Evolutionary conservation across 1,139 yeast genomes (phyloP).

Genomic region (Taphrina betulina): DNA sequence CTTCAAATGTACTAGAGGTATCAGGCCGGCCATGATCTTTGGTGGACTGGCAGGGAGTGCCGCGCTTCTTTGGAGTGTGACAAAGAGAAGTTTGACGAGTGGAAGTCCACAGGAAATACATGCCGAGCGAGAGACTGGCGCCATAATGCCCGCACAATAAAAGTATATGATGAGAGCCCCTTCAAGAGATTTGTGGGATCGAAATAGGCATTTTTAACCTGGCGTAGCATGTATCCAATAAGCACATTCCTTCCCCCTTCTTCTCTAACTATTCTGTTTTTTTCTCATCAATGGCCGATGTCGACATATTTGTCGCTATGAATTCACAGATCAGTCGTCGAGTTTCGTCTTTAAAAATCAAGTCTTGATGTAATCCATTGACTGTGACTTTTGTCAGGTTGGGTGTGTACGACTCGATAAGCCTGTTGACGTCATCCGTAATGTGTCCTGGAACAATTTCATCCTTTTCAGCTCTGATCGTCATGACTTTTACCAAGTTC

Average conservation of each 20-base stretch:
- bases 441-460: background rate
- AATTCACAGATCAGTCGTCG: background rate
- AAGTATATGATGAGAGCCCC: background rate
- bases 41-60: slow-evolving; percentile 83
- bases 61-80: slow-evolving; percentile 90
- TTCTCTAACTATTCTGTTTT: no score
- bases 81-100: slow-evolving; percentile 52
- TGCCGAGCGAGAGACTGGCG: background rate
- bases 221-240: no score
- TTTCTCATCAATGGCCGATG: no score
- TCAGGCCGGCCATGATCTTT: slow-evolving; percentile 83
- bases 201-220: no score
- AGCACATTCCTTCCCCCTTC: no score
- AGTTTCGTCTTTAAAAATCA: background rate
- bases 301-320: no score
- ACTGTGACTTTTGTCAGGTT: background rate
- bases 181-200: background rate
- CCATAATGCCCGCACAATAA: slow-evolving; percentile 11
- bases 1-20: slow-evolving; percentile 80
- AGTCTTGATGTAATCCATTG: slow-evolving; percentile 13
- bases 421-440: background rate
- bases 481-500: slow-evolving; percentile 1
- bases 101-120: slow-evolving; percentile 9
- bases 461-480: slow-evolving; percentile 1
- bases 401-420: no score